Conservation (phyloP, 2,329 filamentous ascomycete species). For the Microsporum canis region DNA sequence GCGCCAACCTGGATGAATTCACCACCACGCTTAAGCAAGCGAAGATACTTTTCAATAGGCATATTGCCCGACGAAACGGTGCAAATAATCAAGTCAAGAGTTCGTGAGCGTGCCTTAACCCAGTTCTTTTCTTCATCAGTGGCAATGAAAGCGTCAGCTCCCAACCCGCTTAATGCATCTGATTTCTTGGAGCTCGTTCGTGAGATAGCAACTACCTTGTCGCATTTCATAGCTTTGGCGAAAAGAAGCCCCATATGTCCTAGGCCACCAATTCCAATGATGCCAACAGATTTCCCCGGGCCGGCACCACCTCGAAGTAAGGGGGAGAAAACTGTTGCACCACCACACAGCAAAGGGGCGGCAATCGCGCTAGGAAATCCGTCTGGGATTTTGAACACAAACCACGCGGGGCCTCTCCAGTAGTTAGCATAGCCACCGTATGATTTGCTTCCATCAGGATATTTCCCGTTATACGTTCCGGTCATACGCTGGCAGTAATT, state of each 20-base stretch:
- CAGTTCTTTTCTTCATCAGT: conserved; percentile 47
- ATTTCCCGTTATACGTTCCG: conserved; percentile 29
- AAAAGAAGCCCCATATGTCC: conserved; percentile 64
- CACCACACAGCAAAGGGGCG: conserved; percentile 65
- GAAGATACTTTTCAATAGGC: conserved; percentile 52
- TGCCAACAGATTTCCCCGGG: conserved; percentile 58
- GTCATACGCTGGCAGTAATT: conserved; percentile 31
- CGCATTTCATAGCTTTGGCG: conserved; percentile 57
- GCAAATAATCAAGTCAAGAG: conserved; percentile 44
- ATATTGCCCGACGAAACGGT: conserved; percentile 51
- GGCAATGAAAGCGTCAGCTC: conserved; percentile 46
- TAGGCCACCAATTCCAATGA: conserved; percentile 61
- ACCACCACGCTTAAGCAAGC: conserved; percentile 48
- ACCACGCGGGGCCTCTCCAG: conserved; percentile 46
- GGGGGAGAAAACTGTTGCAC: conserved; percentile 62
- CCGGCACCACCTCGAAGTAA: conserved; percentile 56
- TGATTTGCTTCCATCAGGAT: conserved; percentile 37
- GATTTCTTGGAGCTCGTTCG: conserved; percentile 39
- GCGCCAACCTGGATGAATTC: conserved; percentile 56
- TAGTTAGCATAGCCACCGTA: conserved; percentile 55
- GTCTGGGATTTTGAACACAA: conserved; percentile 48
- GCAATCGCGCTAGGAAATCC: conserved; percentile 39
- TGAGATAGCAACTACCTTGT: conserved; percentile 48
- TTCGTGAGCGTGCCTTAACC: conserved; percentile 37
- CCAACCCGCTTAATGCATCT: conserved; percentile 42